Percentiles rank a stretch among this genome's conserved stretches.
phyloP scores from a whole-genome alignment of 2,329 filamentous ascomycete genomes.

The Fusarium burgessii region DNA sequence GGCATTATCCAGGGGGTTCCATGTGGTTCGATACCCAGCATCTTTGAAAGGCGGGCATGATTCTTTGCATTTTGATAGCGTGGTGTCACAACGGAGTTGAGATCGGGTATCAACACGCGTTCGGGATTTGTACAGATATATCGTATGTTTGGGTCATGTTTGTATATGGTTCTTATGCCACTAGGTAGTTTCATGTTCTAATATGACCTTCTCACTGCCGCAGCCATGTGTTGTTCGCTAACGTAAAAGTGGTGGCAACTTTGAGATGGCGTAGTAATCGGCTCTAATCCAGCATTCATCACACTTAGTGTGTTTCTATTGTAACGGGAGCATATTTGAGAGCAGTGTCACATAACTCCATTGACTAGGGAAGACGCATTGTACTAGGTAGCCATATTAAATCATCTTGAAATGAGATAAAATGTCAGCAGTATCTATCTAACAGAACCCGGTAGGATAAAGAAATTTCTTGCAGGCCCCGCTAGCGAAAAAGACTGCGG shows the following conservation, averaged over 20 bases:
- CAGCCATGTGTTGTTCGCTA: neutral
- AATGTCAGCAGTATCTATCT: conserved; percentile 95
- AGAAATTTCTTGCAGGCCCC: conserved; percentile 74
- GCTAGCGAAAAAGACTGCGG: conserved; percentile 98
- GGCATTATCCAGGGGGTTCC: conserved; percentile 44
- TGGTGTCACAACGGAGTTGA: conserved; percentile 44
- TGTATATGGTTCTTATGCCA: conserved; percentile 35
- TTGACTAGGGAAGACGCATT: neutral
- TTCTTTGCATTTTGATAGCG: conserved; percentile 46
- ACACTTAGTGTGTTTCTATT: neutral
- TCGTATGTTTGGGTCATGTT: conserved; percentile 27
- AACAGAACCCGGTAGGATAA: conserved; percentile 83
- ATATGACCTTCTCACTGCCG: conserved; percentile 26
- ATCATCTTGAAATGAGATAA: neutral
- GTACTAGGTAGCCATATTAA: neutral
- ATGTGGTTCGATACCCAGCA: conserved; percentile 52
- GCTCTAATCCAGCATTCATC: neutral
- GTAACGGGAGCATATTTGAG: neutral
- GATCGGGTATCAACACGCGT: conserved; percentile 29
- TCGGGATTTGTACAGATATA: conserved; percentile 22
- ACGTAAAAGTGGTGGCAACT: neutral
- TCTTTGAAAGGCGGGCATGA: conserved; percentile 45
- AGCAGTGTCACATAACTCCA: neutral
- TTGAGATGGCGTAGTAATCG: neutral
- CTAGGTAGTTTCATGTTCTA: conserved; percentile 36